Conservation (phyloP, 2,329 filamentous ascomycete genomes). For the Fusarium mundagurra region DNA sequence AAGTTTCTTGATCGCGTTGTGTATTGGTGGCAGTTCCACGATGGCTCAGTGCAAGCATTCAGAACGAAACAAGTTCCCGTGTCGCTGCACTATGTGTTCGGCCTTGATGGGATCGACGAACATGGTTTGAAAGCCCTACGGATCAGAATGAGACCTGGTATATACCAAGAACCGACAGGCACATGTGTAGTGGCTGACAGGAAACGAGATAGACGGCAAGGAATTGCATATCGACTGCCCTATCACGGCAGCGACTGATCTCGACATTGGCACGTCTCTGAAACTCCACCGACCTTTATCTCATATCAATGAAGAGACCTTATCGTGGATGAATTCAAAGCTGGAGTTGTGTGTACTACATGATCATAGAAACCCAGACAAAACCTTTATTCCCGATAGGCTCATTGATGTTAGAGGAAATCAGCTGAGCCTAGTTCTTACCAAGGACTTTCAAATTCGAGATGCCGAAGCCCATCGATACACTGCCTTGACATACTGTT, state of each 20-base stretch:
- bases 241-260: not conserved
- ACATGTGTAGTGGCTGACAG: accelerated
- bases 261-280: accelerated
- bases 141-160: not conserved
- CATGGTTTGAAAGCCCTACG: not conserved
- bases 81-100: not conserved
- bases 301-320: accelerated
- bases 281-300: accelerated
- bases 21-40: accelerated
- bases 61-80: accelerated
- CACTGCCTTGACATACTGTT: accelerated
- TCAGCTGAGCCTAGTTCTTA: accelerated
- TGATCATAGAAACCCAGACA: accelerated
- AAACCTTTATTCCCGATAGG: not conserved
- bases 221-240: not conserved
- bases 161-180: accelerated
- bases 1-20: accelerated
- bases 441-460: accelerated
- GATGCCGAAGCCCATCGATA: accelerated
- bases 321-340: accelerated
- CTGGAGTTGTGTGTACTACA: accelerated
- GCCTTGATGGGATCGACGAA: accelerated
- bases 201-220: accelerated
- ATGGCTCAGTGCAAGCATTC: accelerated
- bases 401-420: accelerated